phyloP scores from a whole-genome alignment of 176 grass and related monocot species.

The Ensete ventricosum region DNA sequence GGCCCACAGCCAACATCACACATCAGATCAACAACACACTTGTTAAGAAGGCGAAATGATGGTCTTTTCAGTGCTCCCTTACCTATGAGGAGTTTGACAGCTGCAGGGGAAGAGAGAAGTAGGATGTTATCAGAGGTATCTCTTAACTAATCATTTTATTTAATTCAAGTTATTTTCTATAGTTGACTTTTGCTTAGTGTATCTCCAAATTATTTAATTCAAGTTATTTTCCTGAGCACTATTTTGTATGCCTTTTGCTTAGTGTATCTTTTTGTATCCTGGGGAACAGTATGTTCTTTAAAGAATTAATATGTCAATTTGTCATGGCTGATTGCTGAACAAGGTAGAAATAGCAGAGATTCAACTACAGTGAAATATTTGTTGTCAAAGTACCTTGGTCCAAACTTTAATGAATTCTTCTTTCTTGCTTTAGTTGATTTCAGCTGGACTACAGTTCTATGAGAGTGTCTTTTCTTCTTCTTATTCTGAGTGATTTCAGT shows the following conservation, averaged over 20 bases:
- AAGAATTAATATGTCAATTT: no score
- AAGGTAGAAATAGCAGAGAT: no score
- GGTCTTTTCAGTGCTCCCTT: slow-evolving; percentile 49
- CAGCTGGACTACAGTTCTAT: no score
- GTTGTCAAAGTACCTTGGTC: no score
- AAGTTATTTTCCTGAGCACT: neutral
- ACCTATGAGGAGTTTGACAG: slow-evolving; percentile 25
- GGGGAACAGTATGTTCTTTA: neutral
- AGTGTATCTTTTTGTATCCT: neutral
- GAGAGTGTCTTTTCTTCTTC: no score
- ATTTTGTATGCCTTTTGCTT: neutral
- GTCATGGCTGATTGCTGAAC: no score
- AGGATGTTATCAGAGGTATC: slow-evolving; percentile 40
- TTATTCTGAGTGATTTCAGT: no score
- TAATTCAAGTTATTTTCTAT: neutral
- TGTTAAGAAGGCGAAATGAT: slow-evolving; percentile 48
- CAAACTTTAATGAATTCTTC: no score
- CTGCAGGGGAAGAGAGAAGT: slow-evolving; percentile 41
- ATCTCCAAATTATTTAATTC: neutral
- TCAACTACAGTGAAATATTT: no score
- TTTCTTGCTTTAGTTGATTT: no score
- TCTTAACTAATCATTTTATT: neutral
- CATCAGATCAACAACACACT: slow-evolving; percentile 35
- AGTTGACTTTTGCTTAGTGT: neutral
- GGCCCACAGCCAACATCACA: slow-evolving; percentile 29